phyloP scores from a whole-genome alignment of 139 green algal species.

The Coelastrella sp. region DNA sequence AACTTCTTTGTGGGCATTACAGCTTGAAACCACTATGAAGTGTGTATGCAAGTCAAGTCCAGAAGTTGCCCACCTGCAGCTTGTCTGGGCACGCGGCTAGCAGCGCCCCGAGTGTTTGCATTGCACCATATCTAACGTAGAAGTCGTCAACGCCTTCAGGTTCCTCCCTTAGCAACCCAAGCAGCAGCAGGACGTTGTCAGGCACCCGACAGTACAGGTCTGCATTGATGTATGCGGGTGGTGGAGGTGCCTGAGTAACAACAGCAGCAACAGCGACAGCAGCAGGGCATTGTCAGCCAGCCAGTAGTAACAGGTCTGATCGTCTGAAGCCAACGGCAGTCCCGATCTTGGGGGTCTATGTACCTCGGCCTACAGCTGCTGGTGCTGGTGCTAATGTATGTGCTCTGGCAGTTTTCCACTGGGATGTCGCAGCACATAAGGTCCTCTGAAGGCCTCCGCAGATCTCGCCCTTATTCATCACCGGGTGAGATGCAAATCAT shows the following conservation, averaged over 20 bases:
- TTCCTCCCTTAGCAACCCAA: slow-evolving; percentile 81
- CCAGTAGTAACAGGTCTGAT: too few species aligned
- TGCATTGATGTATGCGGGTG: slow-evolving; percentile 74
- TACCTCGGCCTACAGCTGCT: not conserved
- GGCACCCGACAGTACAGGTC: slow-evolving; percentile 81
- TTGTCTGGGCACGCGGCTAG: slow-evolving; percentile 57
- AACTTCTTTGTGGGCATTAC: too few species aligned
- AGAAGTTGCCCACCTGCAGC: slow-evolving; percentile 50
- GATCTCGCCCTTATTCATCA: too few species aligned
- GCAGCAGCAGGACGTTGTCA: slow-evolving; percentile 78
- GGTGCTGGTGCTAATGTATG: not conserved
- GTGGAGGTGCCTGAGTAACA: not conserved
- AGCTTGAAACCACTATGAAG: too few species aligned
- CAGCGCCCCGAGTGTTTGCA: slow-evolving; percentile 88
- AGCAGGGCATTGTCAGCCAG: not conserved
- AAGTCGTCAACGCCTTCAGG: slow-evolving; percentile 82
- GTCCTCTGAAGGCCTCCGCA: too few species aligned
- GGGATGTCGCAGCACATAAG: too few species aligned
- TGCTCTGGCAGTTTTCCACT: not conserved
- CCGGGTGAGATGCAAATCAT: too few species aligned
- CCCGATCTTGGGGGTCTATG: not conserved
- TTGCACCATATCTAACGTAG: slow-evolving; percentile 89
- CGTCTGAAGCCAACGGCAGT: too few species aligned
- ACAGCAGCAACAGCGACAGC: not conserved
- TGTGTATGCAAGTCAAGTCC: not conserved